Evolutionary conservation across 495 filamentous ascomycete species (phyloP), one percentile per base, ranked within the genome.

Genomic region (Penicillium soppii): DNA sequence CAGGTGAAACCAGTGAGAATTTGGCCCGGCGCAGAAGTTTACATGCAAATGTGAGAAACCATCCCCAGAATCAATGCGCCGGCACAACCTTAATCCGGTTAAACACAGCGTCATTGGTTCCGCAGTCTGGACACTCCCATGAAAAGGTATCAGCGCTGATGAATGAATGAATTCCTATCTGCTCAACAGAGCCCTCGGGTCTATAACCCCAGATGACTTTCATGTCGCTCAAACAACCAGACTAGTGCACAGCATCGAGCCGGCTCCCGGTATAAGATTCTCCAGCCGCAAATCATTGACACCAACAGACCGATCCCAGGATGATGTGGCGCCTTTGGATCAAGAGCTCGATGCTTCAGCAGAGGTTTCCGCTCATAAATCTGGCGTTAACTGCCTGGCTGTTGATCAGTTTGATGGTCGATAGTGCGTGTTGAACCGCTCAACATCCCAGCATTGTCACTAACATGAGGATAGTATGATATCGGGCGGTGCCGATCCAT

Each of bases 91-190:
- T 63, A 45, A 54, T 60, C 59, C 62, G 62, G 55, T 44, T 46
- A 53, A 56, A 58, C 61, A 63, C 47, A 32, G 43, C 30, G 22
- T 40, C 45, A 37, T 43, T 17, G 39, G 22, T 44, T 20, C 42
- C 39, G 10, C 9, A 23, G 4, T 17, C 12, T 29, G 27, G 22
- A 21, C 37, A 32, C 47, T 27, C 25, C 16, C 15, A 38, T 19
- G 35, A 8, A 21, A 41, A 4, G 17, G 36, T 27, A 45, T 9
- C 26, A 33, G 38, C 39, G 16, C 61, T 69, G 44, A 65, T 62
- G 59, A 53, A 86, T 88, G 83, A 74, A 94, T 95, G 90, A 89
- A 90, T 83, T 79, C 81, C 46, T 82, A 84, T 59, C 79, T 95
- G 17, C 75, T 94, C 56, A 82, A 86, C 62, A 82, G 88, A 66